phyloP scores from a whole-genome alignment of 345 rosid species.

The Hibiscus syriacus region DNA sequence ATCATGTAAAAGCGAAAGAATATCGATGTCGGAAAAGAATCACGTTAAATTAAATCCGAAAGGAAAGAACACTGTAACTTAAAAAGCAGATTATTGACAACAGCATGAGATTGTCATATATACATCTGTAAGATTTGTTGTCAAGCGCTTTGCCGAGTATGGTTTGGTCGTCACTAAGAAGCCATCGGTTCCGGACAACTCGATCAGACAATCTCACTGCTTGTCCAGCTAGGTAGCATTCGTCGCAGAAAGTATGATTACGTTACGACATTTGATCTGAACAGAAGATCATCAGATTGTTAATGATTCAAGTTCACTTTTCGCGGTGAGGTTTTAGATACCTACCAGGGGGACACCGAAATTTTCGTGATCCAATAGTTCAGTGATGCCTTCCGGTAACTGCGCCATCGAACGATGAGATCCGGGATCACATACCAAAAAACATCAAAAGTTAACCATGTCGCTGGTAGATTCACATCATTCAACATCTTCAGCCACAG shows the following conservation, averaged over 20 bases:
- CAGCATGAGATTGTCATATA: slow-evolving; percentile 5
- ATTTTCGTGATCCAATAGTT: slow-evolving; percentile 79
- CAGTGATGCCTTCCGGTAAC: slow-evolving; percentile 93
- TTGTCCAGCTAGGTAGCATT: slow-evolving; percentile 61
- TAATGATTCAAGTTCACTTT: neutral
- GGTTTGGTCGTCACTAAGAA: slow-evolving; percentile 43
- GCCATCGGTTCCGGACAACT: slow-evolving; percentile 40
- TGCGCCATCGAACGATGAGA: slow-evolving; percentile 64
- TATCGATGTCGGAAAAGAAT: neutral
- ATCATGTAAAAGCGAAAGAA: slow-evolving; percentile 1
- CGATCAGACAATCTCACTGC: slow-evolving; percentile 83
- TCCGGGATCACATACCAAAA: slow-evolving; percentile 12
- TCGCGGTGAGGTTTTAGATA: slow-evolving; percentile 12
- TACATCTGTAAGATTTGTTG: slow-evolving; percentile 66
- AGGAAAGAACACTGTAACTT: too few relatives aligned
- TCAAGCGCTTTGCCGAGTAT: slow-evolving; percentile 39
- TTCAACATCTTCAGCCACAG: slow-evolving; percentile 95
- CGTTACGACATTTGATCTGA: slow-evolving; percentile 83
- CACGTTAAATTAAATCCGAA: neutral
- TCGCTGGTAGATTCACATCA: slow-evolving; percentile 57
- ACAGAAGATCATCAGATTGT: neutral
- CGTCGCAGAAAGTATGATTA: slow-evolving; percentile 69
- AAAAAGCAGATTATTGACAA: neutral
- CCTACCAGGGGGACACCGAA: slow-evolving; percentile 80
- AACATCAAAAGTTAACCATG: slow-evolving; percentile 43